These are phyloP conservation scores for Lactarius akahatsu DNA, from an alignment of 768 basidiomycete genomes.

Conservation along the genomic window DNA sequence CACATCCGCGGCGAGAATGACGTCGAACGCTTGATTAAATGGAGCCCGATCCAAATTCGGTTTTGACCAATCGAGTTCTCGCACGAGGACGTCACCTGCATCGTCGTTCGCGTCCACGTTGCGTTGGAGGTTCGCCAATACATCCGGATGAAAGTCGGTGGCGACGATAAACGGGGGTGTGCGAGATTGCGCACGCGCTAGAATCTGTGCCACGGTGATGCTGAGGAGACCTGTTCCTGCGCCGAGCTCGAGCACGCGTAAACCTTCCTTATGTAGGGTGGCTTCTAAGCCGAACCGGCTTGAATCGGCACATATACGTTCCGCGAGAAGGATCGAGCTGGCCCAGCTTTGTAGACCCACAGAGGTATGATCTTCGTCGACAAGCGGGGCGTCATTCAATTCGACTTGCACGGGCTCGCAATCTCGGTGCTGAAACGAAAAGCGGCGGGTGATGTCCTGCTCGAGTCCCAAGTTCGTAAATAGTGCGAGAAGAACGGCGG, in stretches of 20 bases:
- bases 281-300: conserved; percentile 40
- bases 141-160: conserved; percentile 78
- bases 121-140: conserved; percentile 60
- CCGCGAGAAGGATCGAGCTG: conserved; percentile 68
- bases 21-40: conserved; percentile 50
- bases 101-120: conserved; percentile 60
- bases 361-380: conserved; percentile 66
- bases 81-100: conserved; percentile 42
- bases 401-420: conserved; percentile 44
- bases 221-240: conserved; percentile 85
- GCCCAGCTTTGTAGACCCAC: conserved; percentile 88
- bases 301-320: conserved; percentile 55
- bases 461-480: conserved; percentile 48
- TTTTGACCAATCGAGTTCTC: conserved; percentile 63
- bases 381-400: conserved; percentile 69
- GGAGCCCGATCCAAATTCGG: conserved; percentile 39
- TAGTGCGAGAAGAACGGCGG: conserved; percentile 53
- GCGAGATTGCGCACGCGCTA: conserved; percentile 30
- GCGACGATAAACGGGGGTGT: conserved; percentile 48
- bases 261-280: background rate
- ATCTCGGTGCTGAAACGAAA: conserved; percentile 43
- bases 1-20: conserved; percentile 78
- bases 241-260: conserved; percentile 69
- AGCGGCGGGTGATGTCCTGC: conserved; percentile 48
- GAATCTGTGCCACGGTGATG: conserved; percentile 57